Percentiles rank a stretch among this genome's conserved stretches.
Conservation (phyloP, 2,329 filamentous ascomycete species). For the Teratosphaeria viscida region DNA sequence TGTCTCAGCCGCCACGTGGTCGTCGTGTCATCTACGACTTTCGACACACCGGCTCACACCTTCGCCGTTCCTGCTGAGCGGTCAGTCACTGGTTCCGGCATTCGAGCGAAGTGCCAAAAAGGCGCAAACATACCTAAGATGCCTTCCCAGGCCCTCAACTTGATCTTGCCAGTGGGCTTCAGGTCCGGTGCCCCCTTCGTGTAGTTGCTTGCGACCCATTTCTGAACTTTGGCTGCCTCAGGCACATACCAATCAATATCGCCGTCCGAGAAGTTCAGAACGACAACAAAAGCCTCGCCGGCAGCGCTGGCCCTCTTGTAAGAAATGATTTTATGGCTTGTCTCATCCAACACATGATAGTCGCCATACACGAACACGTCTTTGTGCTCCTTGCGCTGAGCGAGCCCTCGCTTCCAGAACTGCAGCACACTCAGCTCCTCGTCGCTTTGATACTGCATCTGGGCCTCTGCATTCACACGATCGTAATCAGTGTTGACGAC, state of each 20-base stretch:
- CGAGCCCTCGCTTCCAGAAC: slow-evolving; percentile 51
- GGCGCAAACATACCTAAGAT: slow-evolving; percentile 18
- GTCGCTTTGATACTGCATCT: slow-evolving; percentile 29
- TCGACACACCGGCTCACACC: not conserved
- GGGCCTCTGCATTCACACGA: slow-evolving; percentile 48
- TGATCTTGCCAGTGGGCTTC: slow-evolving; percentile 16
- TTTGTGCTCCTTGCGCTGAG: slow-evolving; percentile 45
- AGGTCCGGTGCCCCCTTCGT: slow-evolving; percentile 17
- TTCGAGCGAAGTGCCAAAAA: not conserved
- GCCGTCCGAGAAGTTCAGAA: slow-evolving; percentile 26
- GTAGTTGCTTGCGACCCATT: slow-evolving; percentile 28
- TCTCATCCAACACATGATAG: slow-evolving; percentile 43
- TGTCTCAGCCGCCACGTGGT: not conserved
- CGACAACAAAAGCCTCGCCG: slow-evolving; percentile 22
- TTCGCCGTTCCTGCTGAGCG: not conserved
- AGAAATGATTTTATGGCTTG: slow-evolving; percentile 48
- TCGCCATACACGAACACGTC: slow-evolving; percentile 53
- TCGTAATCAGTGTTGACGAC: slow-evolving; percentile 45
- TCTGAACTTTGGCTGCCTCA: slow-evolving; percentile 19
- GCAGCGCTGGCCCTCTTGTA: slow-evolving; percentile 20
- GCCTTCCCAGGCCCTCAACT: slow-evolving; percentile 25
- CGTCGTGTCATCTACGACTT: not conserved
- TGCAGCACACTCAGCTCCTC: slow-evolving; percentile 43
- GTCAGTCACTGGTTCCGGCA: not conserved
- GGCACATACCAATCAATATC: slow-evolving; percentile 26